Evolutionary conservation across 768 basidiomycete species (phyloP).

Genomic region (Podaxis sp.): DNA sequence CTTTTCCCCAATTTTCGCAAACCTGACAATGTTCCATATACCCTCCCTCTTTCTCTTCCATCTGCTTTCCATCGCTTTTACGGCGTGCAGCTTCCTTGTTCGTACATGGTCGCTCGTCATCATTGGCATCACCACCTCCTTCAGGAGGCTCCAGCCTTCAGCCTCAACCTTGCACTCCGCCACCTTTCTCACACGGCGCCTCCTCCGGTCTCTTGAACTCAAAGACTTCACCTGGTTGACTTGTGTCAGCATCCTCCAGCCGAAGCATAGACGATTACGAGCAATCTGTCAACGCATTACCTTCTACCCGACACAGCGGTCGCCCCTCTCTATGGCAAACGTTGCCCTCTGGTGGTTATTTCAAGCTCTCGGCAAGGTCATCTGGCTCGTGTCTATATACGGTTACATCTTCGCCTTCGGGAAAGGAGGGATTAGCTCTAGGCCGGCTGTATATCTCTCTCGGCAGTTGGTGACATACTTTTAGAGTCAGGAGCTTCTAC

Average conservation of each 20-base stretch:
- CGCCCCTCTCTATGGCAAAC: background rate
- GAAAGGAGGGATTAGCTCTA: background rate
- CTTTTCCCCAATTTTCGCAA: background rate
- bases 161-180: background rate
- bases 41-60: background rate
- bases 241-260: background rate
- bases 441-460: background rate
- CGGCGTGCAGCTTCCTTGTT: background rate
- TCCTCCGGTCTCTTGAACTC: background rate
- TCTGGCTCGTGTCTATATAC: background rate
- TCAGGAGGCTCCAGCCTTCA: background rate
- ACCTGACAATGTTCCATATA: too few relatives aligned
- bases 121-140: background rate
- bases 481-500: background rate
- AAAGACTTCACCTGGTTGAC: background rate
- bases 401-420: background rate
- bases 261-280: background rate
- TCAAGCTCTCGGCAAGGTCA: background rate
- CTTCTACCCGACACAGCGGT: background rate
- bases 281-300: background rate
- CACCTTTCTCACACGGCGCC: background rate
- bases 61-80: background rate
- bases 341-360: background rate
- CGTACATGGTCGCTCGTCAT: background rate
- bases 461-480: background rate